Base-by-base conservation (phyloP, 495 filamentous ascomycete genomes). In the Lasiosphaeria hispida region DNA sequence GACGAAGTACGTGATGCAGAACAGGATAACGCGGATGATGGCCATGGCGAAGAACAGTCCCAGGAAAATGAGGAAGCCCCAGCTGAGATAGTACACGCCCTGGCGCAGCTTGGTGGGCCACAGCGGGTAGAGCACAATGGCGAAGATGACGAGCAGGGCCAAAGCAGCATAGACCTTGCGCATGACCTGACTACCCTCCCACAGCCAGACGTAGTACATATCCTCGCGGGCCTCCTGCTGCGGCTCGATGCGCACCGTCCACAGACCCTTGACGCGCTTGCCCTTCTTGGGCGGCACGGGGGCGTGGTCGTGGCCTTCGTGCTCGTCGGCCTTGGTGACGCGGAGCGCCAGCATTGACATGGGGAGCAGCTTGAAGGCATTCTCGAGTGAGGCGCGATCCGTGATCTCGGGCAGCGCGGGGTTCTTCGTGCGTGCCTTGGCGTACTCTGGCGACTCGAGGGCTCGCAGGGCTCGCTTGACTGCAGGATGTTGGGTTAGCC, bases 31-130 rank as follows among this genome's bases (percentile, higher is more conserved):
- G 53, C 95, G 83, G 82, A 97, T 90, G 62, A 99, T 93, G 0
- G 93, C 86, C 93, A 99, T 97, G 64, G 84, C 88, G 73, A 99
- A 96, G 85, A 99, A 99, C 52, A 96, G 73, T 34, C 91, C 95
- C 39, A 99, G 83, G 51, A 97, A 79, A 19, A 90, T 90, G 65
- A 97, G 80, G 85, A 94, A 91, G 41, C 85, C 93, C 82, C 97
- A 96, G 76, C 88, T 93, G 47, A 97, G 80, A 74, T 99, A 97
- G 90, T 96, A 99, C 35, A 97, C 95, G 34, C 95, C 94, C 61
- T 93, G 84, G 62, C 95, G 82, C 75, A 97, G 70, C 70, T 90
- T 85, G 39, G 94, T 83, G 7, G 95, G 95, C 95, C 95, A 99
- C 45, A 99, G 83, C 10, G 95, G 95, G 79, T 97, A 99, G 69